Evolutionary conservation across 2,329 filamentous ascomycete species (phyloP).

Genomic region (Hypoxylon sp.): DNA sequence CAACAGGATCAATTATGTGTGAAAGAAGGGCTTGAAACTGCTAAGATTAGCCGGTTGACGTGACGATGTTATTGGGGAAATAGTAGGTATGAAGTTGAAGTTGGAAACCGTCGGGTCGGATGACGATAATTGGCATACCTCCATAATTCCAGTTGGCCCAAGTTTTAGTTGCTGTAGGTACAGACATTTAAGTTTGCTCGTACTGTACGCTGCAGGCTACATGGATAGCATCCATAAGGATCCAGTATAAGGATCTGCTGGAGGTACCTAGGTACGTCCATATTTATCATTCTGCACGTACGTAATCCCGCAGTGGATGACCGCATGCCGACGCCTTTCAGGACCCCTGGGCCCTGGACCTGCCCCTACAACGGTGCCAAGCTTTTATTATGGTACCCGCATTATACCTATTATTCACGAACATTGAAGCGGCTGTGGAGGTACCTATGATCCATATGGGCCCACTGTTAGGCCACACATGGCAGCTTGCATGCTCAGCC

Average conservation of each 20-base stretch:
- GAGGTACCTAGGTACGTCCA: conserved; percentile 18
- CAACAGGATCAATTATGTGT: conserved; percentile 19
- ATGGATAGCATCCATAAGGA: not conserved
- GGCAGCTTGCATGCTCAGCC: conserved; percentile 15
- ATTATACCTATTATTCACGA: conserved; percentile 16
- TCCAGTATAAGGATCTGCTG: conserved; percentile 12
- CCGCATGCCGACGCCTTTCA: not conserved
- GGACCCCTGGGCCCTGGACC: conserved; percentile 20
- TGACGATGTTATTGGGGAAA: conserved; percentile 2
- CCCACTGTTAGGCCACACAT: too few species aligned
- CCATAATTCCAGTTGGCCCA: conserved; percentile 7
- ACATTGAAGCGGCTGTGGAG: not conserved
- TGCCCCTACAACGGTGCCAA: conserved; percentile 11
- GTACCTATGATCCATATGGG: not conserved
- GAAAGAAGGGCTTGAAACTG: conserved; percentile 10
- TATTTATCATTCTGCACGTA: conserved; percentile 14
- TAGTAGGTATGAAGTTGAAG: conserved; percentile 10
- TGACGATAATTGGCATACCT: conserved; percentile 21
- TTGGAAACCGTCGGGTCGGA: conserved; percentile 18
- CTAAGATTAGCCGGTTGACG: conserved; percentile 1
- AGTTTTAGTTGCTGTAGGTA: conserved; percentile 2
- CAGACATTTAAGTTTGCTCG: conserved; percentile 6
- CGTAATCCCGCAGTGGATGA: conserved; percentile 36
- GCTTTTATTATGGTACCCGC: conserved; percentile 15
- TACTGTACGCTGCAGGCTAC: conserved; percentile 5